Evolutionary conservation across 352 stramenopile genomes (phyloP).

Genomic region (Phytopythium sindhum): DNA sequence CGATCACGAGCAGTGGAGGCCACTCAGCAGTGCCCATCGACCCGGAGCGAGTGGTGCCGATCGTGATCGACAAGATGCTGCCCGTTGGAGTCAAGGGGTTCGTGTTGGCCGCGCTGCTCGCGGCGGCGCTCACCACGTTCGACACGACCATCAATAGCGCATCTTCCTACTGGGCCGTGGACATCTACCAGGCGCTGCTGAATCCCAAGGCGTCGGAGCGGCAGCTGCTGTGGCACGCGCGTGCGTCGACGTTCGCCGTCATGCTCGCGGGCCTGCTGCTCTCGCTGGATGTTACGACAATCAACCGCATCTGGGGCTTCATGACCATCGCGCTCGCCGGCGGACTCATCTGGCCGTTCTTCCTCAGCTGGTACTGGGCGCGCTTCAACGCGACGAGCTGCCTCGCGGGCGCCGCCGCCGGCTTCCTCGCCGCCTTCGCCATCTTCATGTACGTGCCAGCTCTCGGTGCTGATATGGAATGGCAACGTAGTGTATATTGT

Average conservation of each 20-base stretch:
- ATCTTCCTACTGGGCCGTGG: conserved; percentile 79
- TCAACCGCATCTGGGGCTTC: conserved; percentile 83
- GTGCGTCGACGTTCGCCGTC: conserved; percentile 49
- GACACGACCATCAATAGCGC: conserved; percentile 78
- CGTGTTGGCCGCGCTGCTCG: conserved; percentile 63
- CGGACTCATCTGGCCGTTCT: conserved; percentile 69
- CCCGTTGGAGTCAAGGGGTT: conserved; percentile 62
- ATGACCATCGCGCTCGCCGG: conserved; percentile 73
- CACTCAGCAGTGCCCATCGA: conserved; percentile 51
- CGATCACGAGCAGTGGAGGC: conserved; percentile 8
- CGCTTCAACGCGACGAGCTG: conserved; percentile 71
- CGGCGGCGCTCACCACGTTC: conserved; percentile 74
- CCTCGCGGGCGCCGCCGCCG: conserved; percentile 44
- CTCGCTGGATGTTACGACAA: conserved; percentile 66
- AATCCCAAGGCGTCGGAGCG: conserved; percentile 50
- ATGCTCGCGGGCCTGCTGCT: conserved; percentile 57
- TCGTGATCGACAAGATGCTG: conserved; percentile 76
- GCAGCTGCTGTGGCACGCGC: conserved; percentile 64
- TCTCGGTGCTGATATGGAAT: conserved; percentile 4
- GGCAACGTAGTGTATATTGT: too few relatives aligned
- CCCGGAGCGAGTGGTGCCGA: conserved; percentile 64
- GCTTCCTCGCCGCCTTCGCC: conserved; percentile 46
- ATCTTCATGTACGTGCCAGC: conserved; percentile 57
- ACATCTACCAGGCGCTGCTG: conserved; percentile 76
- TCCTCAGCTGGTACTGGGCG: conserved; percentile 81